Conservation (phyloP, 768 basidiomycete genomes). For the Suillus subaureus region DNA sequence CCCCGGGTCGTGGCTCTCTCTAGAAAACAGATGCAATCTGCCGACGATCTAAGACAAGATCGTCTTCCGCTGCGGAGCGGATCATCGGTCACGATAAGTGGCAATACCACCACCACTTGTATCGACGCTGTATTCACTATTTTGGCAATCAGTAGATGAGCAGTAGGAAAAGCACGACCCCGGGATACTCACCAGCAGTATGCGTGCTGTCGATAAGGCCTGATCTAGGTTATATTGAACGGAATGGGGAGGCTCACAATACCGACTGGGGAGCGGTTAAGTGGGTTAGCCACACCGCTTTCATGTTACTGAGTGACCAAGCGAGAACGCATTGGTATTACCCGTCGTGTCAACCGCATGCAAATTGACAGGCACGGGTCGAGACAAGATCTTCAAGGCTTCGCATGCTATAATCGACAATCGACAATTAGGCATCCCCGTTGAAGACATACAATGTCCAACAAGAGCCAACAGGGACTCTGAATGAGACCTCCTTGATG, state of each 20-base stretch:
- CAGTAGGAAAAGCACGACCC: background rate
- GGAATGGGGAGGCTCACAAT: background rate
- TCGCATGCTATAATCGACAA: conserved; percentile 1
- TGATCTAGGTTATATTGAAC: background rate
- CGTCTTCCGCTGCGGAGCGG: background rate
- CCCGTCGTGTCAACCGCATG: background rate
- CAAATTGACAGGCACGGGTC: background rate
- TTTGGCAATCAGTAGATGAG: background rate
- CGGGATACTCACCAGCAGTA: background rate
- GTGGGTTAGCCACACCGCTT: background rate
- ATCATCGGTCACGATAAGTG: background rate
- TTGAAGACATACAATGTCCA: background rate
- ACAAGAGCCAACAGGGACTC: background rate
- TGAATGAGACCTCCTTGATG: background rate
- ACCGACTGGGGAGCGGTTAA: background rate
- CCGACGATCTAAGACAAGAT: background rate
- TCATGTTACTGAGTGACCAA: background rate
- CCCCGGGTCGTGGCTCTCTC: background rate
- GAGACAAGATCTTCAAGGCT: background rate
- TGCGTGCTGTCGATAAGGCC: too few species aligned
- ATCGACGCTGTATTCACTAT: background rate
- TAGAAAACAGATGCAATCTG: background rate
- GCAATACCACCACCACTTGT: background rate
- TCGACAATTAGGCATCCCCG: background rate
- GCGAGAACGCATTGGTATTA: background rate